phyloP scores from a whole-genome alignment of 1,284 basidiomycete genomes.

The Entoloma clypeatum region DNA sequence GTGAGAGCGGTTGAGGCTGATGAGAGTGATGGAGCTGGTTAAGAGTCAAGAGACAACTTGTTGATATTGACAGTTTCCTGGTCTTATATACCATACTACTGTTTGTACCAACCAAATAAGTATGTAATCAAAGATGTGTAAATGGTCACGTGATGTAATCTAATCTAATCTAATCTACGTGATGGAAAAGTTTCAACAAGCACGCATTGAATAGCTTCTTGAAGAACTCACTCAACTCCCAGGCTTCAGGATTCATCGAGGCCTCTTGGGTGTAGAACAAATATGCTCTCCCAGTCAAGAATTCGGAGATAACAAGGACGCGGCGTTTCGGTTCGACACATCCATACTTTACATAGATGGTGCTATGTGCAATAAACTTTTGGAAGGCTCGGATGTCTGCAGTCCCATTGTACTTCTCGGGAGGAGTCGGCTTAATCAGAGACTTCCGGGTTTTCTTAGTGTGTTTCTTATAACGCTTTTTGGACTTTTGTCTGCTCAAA shows the following conservation, averaged over 20 bases:
- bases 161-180: no score
- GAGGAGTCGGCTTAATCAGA: background rate
- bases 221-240: background rate
- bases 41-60: no score
- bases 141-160: no score
- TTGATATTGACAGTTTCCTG: no score
- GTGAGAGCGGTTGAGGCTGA: no score
- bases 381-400: background rate
- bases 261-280: background rate
- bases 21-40: no score
- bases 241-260: background rate
- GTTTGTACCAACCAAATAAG: no score
- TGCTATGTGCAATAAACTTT: background rate
- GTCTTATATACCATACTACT: no score
- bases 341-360: background rate
- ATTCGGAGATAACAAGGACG: background rate
- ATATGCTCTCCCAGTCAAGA: background rate
- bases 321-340: background rate
- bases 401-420: background rate
- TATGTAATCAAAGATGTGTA: no score
- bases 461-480: no score
- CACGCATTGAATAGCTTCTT: conserved; percentile 6
- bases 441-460: background rate
- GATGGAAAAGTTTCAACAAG: no score
- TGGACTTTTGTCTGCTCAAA: no score